These are phyloP conservation scores for Aspergillus calidoustus DNA, from an alignment of 2,329 filamentous ascomycete genomes.

Conservation along the genomic window DNA sequence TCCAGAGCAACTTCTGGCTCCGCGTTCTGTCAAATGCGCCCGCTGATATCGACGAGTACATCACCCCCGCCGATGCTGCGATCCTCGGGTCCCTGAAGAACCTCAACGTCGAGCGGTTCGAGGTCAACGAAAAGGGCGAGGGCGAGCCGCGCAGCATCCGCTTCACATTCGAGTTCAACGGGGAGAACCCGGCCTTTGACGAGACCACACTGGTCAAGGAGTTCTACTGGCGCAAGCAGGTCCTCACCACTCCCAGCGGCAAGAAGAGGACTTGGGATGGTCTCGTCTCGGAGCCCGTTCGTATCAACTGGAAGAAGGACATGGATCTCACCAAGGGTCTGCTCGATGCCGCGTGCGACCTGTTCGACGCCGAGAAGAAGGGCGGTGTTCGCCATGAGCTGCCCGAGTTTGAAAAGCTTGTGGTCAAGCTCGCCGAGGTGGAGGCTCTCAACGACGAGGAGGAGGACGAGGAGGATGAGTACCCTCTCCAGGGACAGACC, in stretches of 20 bases:
- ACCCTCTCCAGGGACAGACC: slow-evolving; percentile 54
- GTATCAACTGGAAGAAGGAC: slow-evolving; percentile 84
- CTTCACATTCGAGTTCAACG: slow-evolving; percentile 75
- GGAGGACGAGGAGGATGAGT: slow-evolving; percentile 41
- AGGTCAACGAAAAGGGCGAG: slow-evolving; percentile 62
- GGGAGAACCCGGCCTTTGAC: slow-evolving; percentile 79
- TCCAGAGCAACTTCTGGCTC: slow-evolving; percentile 79
- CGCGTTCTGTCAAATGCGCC: slow-evolving; percentile 88
- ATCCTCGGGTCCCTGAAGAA: slow-evolving; percentile 72
- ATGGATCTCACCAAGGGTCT: slow-evolving; percentile 84
- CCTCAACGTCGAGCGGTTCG: slow-evolving; percentile 78
- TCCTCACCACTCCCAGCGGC: slow-evolving; percentile 48
- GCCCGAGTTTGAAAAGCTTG: slow-evolving; percentile 58
- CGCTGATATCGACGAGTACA: slow-evolving; percentile 82
- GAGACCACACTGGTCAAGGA: slow-evolving; percentile 83
- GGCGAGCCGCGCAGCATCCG: slow-evolving; percentile 81
- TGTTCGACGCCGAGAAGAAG: slow-evolving; percentile 68
- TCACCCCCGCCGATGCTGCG: slow-evolving; percentile 74
- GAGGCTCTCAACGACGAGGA: slow-evolving; percentile 41
- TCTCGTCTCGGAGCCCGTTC: slow-evolving; percentile 85
- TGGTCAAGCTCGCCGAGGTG: slow-evolving; percentile 52
- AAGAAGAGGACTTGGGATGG: slow-evolving; percentile 68
- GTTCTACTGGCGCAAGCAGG: slow-evolving; percentile 77
- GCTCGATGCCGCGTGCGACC: slow-evolving; percentile 71
- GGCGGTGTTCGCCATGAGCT: slow-evolving; percentile 55